Percentiles rank a stretch among this genome's conserved stretches.
Evolutionary conservation across 2,329 filamentous ascomycete species (phyloP).

Genomic region (Zasmidium citrigriseum): DNA sequence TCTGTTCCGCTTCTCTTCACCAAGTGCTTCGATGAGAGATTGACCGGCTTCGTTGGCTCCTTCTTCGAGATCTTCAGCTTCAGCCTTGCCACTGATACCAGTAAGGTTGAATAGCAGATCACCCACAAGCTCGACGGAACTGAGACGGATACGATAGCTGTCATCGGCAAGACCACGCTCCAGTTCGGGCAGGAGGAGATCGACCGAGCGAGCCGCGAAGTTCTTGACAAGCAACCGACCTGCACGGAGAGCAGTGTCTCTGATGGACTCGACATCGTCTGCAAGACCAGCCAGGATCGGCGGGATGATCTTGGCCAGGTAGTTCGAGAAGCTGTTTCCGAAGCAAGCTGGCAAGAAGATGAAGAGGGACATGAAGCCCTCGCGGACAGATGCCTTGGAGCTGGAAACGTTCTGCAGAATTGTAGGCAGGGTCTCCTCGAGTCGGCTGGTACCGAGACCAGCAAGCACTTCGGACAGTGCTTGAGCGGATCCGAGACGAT

Average conservation of each 20-base stretch:
- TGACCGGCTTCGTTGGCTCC: slow-evolving; percentile 82
- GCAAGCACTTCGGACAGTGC: slow-evolving; percentile 95
- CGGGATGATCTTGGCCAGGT: slow-evolving; percentile 92
- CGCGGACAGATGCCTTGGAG: slow-evolving; percentile 82
- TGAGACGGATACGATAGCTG: slow-evolving; percentile 95
- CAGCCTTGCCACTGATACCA: slow-evolving; percentile 78
- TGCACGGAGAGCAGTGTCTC: slow-evolving; percentile 92
- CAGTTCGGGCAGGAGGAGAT: slow-evolving; percentile 88
- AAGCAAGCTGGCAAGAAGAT: slow-evolving; percentile 99
- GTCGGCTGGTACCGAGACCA: slow-evolving; percentile 83
- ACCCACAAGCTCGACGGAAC: slow-evolving; percentile 94
- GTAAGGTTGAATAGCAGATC: slow-evolving; percentile 97
- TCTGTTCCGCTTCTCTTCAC: slow-evolving; percentile 94
- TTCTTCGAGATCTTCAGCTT: slow-evolving; percentile 78
- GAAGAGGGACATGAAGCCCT: slow-evolving; percentile 99
- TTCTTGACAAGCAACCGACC: slow-evolving; percentile 97
- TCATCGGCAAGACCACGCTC: slow-evolving; percentile 97
- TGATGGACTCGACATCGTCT: slow-evolving; percentile 93
- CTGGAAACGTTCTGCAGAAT: slow-evolving; percentile 96
- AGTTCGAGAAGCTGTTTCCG: slow-evolving; percentile 96
- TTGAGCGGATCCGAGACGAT: slow-evolving; percentile 93
- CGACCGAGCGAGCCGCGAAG: slow-evolving; percentile 91
- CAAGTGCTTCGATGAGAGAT: slow-evolving; percentile 90
- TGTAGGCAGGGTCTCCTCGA: slow-evolving; percentile 94
- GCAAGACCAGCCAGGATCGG: slow-evolving; percentile 91